Evolutionary conservation across 2,329 filamentous ascomycete genomes (phyloP).

Genomic region (Graphilbum fragrans): DNA sequence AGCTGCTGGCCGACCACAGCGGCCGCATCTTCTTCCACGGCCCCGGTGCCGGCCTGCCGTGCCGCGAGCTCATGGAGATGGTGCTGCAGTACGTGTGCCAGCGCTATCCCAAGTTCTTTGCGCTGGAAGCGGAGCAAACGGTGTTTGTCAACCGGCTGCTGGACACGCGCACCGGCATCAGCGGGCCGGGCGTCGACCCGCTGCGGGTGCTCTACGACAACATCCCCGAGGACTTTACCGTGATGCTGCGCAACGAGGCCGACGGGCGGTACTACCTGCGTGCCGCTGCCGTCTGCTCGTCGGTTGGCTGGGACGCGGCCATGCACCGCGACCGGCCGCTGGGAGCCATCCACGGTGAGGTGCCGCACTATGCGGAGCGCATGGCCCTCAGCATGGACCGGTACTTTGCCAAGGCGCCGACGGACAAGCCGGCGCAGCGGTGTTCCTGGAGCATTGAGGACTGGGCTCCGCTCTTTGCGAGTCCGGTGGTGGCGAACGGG

Average conservation of each 20-base stretch:
- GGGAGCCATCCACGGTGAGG: conserved; percentile 57
- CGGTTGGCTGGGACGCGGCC: conserved; percentile 66
- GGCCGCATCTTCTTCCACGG: conserved; percentile 52
- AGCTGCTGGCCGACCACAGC: conserved; percentile 51
- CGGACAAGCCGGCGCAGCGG: conserved; percentile 65
- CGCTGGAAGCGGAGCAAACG: conserved; percentile 18
- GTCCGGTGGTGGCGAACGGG: background rate
- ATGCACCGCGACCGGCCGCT: conserved; percentile 62
- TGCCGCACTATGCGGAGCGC: conserved; percentile 78
- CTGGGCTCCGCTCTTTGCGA: conserved; percentile 53
- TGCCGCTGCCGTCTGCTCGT: conserved; percentile 66
- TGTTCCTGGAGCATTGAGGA: conserved; percentile 77
- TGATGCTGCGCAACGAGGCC: conserved; percentile 60
- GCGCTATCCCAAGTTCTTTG: conserved; percentile 66
- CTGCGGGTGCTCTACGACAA: conserved; percentile 63
- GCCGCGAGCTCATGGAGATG: conserved; percentile 85
- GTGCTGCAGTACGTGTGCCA: conserved; percentile 65
- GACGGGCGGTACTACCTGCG: conserved; percentile 65
- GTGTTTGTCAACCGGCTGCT: conserved; percentile 60
- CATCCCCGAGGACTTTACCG: conserved; percentile 72
- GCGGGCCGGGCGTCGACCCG: conserved; percentile 37
- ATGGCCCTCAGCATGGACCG: conserved; percentile 82
- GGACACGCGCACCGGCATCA: conserved; percentile 46
- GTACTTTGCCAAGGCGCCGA: conserved; percentile 53
- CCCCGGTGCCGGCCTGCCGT: conserved; percentile 65